These are phyloP conservation scores for Inosperma sp. DNA, from an alignment of 768 basidiomycete genomes.

Conservation along the genomic window DNA sequence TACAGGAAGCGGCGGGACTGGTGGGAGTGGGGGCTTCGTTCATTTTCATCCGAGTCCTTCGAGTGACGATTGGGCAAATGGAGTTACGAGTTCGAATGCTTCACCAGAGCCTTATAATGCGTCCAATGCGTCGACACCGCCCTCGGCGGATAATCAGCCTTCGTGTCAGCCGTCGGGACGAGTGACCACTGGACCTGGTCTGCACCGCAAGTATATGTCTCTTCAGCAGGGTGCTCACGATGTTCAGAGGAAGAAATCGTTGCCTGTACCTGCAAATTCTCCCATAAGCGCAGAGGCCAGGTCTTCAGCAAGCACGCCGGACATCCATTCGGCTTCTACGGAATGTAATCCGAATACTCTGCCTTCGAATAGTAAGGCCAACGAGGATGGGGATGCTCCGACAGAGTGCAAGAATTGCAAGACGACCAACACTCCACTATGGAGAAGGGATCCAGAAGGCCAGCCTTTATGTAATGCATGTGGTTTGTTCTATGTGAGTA, in stretches of 20 bases:
- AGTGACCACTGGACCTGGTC: constrained; percentile 24
- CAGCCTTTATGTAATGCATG: constrained; percentile 94
- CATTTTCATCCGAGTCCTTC: constrained; percentile 72
- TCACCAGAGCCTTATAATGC: constrained; percentile 71
- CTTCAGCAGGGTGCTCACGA: constrained; percentile 60
- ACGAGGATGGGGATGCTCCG: constrained; percentile 67
- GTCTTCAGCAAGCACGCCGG: constrained; percentile 67
- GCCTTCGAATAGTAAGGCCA: constrained; percentile 6
- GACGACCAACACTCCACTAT: constrained; percentile 91
- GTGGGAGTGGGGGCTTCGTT: constrained; percentile 40
- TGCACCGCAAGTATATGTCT: constrained; percentile 57
- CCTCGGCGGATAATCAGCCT: constrained; percentile 52
- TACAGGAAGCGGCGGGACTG: constrained; percentile 26
- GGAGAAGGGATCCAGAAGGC: constrained; percentile 90
- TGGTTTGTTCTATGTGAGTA: constrained; percentile 85
- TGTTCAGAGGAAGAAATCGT: constrained; percentile 47
- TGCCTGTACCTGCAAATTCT: constrained; percentile 28
- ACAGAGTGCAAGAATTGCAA: constrained; percentile 93
- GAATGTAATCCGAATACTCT: not conserved
- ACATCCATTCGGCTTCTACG: constrained; percentile 33
- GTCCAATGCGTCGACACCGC: constrained; percentile 70
- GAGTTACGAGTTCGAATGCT: constrained; percentile 60
- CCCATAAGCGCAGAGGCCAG: constrained; percentile 37
- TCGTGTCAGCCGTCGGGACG: constrained; percentile 19
- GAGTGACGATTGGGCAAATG: constrained; percentile 78